These are phyloP conservation scores for Salvia miltiorrhiza DNA, from an alignment of 257 asterid genomes.

Conservation along the genomic window DNA sequence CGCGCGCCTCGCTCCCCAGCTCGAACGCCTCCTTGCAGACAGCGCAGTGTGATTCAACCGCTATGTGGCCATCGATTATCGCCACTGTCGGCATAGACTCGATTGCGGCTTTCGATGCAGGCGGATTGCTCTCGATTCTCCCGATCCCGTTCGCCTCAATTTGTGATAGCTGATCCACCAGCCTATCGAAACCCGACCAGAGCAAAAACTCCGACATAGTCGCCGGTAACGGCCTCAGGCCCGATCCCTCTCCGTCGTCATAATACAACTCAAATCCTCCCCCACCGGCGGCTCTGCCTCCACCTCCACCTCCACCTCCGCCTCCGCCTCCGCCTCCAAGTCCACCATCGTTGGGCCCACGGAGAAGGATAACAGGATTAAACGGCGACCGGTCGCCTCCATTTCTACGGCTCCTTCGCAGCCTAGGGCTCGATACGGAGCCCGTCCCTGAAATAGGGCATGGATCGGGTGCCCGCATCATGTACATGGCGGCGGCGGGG, in stretches of 20 bases:
- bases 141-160: slow-evolving; percentile 72
- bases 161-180: slow-evolving; percentile 66
- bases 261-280: slow-evolving; percentile 69
- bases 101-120: slow-evolving; percentile 78
- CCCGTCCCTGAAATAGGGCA: slow-evolving; percentile 29
- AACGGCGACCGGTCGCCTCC: slow-evolving; percentile 80
- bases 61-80: slow-evolving; percentile 42
- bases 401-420: slow-evolving; percentile 61
- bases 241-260: slow-evolving; percentile 82
- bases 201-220: slow-evolving; percentile 75
- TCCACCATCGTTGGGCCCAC: slow-evolving; percentile 55
- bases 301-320: too few species aligned
- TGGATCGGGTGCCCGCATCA: slow-evolving; percentile 43
- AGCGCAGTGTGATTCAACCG: slow-evolving; percentile 65
- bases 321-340: slow-evolving; percentile 29
- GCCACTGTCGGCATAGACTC: slow-evolving; percentile 68
- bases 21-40: slow-evolving; percentile 82
- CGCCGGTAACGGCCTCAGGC: slow-evolving; percentile 66
- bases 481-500: slow-evolving; percentile 61
- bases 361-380: slow-evolving; percentile 84
- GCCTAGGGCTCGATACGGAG: slow-evolving; percentile 50
- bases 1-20: slow-evolving; percentile 62
- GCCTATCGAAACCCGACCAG: slow-evolving; percentile 84
- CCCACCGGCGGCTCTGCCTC: slow-evolving; percentile 35
- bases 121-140: slow-evolving; percentile 66